A percentile compares a stretch with the other conserved stretches of the same genome.
Evolutionary conservation across 2,329 filamentous ascomycete genomes (phyloP).

Genomic region (Microcyclosporella mali): DNA sequence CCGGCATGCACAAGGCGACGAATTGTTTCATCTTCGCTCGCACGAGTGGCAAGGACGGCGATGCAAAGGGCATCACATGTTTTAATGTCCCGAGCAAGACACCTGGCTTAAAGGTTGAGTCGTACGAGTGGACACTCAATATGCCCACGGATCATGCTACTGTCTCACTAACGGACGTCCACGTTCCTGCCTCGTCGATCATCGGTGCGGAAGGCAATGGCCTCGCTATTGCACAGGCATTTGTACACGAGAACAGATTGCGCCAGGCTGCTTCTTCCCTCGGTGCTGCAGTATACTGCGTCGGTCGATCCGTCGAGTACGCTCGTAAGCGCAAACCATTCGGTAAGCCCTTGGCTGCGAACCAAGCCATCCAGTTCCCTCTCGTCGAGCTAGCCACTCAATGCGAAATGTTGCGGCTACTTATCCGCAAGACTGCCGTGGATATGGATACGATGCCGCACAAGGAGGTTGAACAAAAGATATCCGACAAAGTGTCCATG

Average conservation of each 20-base stretch:
- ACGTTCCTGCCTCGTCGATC: slow-evolving; percentile 48
- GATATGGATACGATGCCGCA: slow-evolving; percentile 55
- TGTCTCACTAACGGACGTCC: slow-evolving; percentile 51
- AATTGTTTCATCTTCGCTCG: slow-evolving; percentile 58
- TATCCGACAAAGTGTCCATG: slow-evolving; percentile 60
- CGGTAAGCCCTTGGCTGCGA: slow-evolving; percentile 50
- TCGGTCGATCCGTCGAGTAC: slow-evolving; percentile 52
- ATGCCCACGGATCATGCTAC: slow-evolving; percentile 63
- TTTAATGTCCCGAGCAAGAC: slow-evolving; percentile 53
- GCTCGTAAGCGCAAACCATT: slow-evolving; percentile 51
- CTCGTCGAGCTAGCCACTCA: slow-evolving; percentile 58
- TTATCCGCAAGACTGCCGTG: slow-evolving; percentile 56
- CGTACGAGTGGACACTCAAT: slow-evolving; percentile 60
- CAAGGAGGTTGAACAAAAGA: slow-evolving; percentile 50
- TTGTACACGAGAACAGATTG: slow-evolving; percentile 61
- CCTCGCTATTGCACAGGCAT: slow-evolving; percentile 57
- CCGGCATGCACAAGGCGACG: slow-evolving; percentile 55
- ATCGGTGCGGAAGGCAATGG: slow-evolving; percentile 50
- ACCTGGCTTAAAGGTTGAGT: slow-evolving; percentile 49
- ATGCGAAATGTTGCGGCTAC: slow-evolving; percentile 54
- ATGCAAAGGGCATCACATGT: slow-evolving; percentile 53
- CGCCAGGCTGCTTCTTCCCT: slow-evolving; percentile 58
- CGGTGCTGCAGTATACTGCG: slow-evolving; percentile 55
- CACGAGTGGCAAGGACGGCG: slow-evolving; percentile 49
- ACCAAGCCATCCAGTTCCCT: slow-evolving; percentile 60